Conservation (phyloP, 1,284 basidiomycete genomes). For the Mycosarcoma maydis region DNA sequence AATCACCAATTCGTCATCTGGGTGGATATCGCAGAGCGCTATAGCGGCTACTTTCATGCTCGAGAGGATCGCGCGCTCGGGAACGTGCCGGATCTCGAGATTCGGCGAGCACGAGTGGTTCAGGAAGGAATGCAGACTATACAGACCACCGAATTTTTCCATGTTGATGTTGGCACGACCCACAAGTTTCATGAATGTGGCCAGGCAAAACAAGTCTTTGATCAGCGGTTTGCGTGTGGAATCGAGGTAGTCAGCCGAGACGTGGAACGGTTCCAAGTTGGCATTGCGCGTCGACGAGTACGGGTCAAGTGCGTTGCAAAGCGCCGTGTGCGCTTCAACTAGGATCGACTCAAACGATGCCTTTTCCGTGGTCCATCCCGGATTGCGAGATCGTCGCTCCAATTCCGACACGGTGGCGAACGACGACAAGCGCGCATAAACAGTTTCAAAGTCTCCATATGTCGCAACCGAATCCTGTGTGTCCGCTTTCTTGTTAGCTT, state of each 20-base stretch:
- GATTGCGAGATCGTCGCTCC: slow-evolving; percentile 55
- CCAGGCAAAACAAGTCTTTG: slow-evolving; percentile 76
- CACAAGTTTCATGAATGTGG: slow-evolving; percentile 77
- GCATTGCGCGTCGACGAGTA: slow-evolving; percentile 73
- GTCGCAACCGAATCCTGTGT: slow-evolving; percentile 3
- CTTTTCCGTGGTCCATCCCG: slow-evolving; percentile 55
- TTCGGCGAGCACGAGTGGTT: slow-evolving; percentile 86
- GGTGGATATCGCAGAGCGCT: slow-evolving; percentile 75
- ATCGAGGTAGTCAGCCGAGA: slow-evolving; percentile 69
- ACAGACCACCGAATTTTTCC: slow-evolving; percentile 86
- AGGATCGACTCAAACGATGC: slow-evolving; percentile 37
- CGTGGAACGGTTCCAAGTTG: slow-evolving; percentile 71
- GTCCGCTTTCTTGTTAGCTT: not conserved
- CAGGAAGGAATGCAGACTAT: slow-evolving; percentile 83
- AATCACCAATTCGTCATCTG: slow-evolving; percentile 77
- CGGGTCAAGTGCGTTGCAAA: slow-evolving; percentile 51
- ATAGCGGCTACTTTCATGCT: slow-evolving; percentile 77
- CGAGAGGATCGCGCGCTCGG: slow-evolving; percentile 71
- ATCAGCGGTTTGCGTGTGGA: slow-evolving; percentile 72
- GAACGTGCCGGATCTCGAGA: slow-evolving; percentile 76
- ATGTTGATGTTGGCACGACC: slow-evolving; percentile 86
- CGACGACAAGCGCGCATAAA: slow-evolving; percentile 37
- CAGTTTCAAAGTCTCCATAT: slow-evolving; percentile 41
- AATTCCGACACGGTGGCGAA: slow-evolving; percentile 61
- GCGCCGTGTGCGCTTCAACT: slow-evolving; percentile 20